Base-by-base conservation (phyloP, 2,329 filamentous ascomycete species). In the Rhinocladiella mackenziei region DNA sequence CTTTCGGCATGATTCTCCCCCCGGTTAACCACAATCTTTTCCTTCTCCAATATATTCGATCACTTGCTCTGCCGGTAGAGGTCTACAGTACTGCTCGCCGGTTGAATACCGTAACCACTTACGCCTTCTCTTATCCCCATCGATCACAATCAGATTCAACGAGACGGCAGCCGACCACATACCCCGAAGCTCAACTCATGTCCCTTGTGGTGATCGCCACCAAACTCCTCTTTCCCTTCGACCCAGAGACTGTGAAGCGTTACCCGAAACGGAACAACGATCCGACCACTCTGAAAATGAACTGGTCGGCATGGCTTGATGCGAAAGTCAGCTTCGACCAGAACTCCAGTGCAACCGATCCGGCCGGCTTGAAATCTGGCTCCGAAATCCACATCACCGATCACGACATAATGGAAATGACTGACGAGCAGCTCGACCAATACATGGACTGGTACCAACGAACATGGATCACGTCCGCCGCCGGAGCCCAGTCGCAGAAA, bases 371-470 rank as follows among this genome's bases (percentile, higher is more conserved):
- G 8, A 13, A 22, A 10, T 8, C 17, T 8, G 62, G 67, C 60
- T 61, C 74, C 54, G 72, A 79, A 58, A 64, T 78, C 7, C 61
- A 69, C n/a, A 62, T 84, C 15, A 75, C 71, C 4, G 81, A 85
- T 43, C 66, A 69, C 3, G 76, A 87, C 54, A 74, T 86, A 6
- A 72, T 81, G 29, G 62, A 67, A 1, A 81, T 89, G 77, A 71
- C 67, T 2, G 65, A 72, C 4, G 65, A 73, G 15, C 74, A 84
- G 51, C 67, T 91, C 26, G 84, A 89, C 57, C 76, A 84, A 47
- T 91, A 89, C 58, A 72, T 94, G 64, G 78, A 87, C 62, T 92
- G 84, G 81, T 89, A 85, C 60, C 80, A 86, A 59, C 72, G 74
- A 45, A 83, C 74, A 32, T 86, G 80, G 71, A 63, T 78, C 33